Evolutionary conservation across 2,329 filamentous ascomycete genomes (phyloP).

Genomic region (Penicillium vulpinum): DNA sequence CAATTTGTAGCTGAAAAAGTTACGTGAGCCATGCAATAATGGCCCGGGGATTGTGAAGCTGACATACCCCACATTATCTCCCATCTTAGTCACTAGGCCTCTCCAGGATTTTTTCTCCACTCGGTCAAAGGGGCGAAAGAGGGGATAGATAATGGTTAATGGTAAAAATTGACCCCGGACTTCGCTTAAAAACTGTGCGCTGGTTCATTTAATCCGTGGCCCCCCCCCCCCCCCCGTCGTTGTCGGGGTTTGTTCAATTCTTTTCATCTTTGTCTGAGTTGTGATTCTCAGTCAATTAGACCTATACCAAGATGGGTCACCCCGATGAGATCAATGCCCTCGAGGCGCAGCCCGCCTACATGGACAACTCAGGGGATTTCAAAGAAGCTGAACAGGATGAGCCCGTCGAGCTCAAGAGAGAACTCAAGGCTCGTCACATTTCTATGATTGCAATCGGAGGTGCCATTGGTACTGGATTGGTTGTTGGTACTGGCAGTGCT

Average conservation of each 20-base stretch:
- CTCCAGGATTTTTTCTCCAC: constrained; percentile 4
- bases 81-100: background rate
- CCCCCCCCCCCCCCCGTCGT: background rate
- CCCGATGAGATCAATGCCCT: constrained; percentile 13
- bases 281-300: background rate
- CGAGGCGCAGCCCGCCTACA: constrained; percentile 8
- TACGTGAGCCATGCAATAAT: background rate
- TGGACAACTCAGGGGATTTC: background rate
- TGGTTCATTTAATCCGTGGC: background rate
- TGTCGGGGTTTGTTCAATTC: background rate
- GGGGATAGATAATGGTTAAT: constrained; percentile 2
- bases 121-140: constrained; percentile 1
- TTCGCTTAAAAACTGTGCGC: constrained; percentile 10
- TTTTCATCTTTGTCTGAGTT: background rate
- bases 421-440: constrained; percentile 14
- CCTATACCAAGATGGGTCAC: constrained; percentile 10
- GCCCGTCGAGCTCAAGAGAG: constrained; percentile 5
- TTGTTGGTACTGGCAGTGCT: constrained; percentile 36
- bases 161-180: constrained; percentile 5
- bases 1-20: background rate
- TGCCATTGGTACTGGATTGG: constrained; percentile 40
- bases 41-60: background rate
- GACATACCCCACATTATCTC: background rate
- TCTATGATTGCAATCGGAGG: constrained; percentile 41
- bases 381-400: constrained; percentile 8